Evolutionary conservation across 306 rosid species (phyloP), one percentile per base, ranked within the genome.

Genomic region (Casuarina equisetifolia): DNA sequence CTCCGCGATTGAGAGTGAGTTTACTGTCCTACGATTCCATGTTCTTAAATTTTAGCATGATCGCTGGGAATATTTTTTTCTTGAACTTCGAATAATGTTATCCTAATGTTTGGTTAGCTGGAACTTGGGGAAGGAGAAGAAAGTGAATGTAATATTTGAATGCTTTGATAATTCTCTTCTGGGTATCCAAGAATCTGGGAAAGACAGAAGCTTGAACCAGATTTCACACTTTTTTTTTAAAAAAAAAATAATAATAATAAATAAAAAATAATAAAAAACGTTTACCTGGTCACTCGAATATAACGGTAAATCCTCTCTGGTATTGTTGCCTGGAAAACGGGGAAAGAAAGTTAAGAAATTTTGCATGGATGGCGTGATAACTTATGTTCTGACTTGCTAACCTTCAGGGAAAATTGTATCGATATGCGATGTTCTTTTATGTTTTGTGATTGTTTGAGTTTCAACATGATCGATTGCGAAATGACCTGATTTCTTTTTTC

Each of bases 101-200:
- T 62, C 84, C 79, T 74, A 4, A 45, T 58, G 50, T 77, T 74
- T 74, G 69, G 73, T 67, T 42, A 39, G 52, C 70, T 81, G 69
- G 59, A 57, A 17, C 40, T 74, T 13, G 80, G 72, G 51, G 35
- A 73, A 53, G 69, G 40, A 75, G 53, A 19, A 3, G 48, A 9
- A 25, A 4, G 42, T 52, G 66, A 52, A 13, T 3, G 0, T 2
- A 44, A 40, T 62, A 32, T 69, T 38, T 73, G 13, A 50, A 62
- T 45, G 40, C 13, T 11, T 11, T 53, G 78, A 45, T 69, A 61
- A 25, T 76, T 46, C 59, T 44, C 66, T 62, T 72, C 39, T 36
- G 44, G n/a, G 35, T 53, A 35, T 53, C 32, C 50, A 32, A 36
- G 76, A 69, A 55, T 62, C 72, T 48, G 63, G 62, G 20, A 67